phyloP scores from a whole-genome alignment of 768 basidiomycete species.

The Lactarius hengduanensis region DNA sequence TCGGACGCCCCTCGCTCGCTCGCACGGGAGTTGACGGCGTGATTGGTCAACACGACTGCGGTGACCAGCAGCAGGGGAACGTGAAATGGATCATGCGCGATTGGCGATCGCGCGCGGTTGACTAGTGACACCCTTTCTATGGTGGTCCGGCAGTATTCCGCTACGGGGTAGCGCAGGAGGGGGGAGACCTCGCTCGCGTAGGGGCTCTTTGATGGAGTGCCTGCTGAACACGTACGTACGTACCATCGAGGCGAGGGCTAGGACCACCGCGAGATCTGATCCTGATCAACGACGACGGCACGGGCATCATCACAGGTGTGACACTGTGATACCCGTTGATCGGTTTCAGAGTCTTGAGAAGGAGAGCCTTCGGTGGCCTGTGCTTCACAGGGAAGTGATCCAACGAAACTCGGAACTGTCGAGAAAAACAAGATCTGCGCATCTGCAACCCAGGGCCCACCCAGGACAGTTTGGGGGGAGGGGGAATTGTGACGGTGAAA shows the following conservation, averaged over 20 bases:
- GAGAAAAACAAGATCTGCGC: neutral
- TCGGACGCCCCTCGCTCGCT: neutral
- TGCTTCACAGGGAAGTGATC: neutral
- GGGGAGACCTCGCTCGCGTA: neutral
- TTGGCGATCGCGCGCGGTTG: neutral
- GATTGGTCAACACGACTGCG: neutral
- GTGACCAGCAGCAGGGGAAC: neutral
- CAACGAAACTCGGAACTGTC: neutral
- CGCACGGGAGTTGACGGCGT: neutral
- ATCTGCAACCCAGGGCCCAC: neutral
- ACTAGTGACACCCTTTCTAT: neutral
- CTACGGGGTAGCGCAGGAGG: neutral
- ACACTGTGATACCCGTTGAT: neutral
- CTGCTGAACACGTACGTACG: neutral
- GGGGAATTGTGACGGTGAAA: neutral
- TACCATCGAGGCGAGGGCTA: slow-evolving; percentile 1
- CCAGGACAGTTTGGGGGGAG: neutral
- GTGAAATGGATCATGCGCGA: neutral
- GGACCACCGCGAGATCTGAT: neutral
- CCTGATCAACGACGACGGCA: neutral
- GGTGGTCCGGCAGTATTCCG: neutral
- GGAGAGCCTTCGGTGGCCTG: neutral
- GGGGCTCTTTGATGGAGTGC: neutral
- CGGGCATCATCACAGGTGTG: neutral
- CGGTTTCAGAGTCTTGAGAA: slow-evolving; percentile 6